phyloP scores from a whole-genome alignment of 2,329 filamentous ascomycete species.

The Penicillium sp. region DNA sequence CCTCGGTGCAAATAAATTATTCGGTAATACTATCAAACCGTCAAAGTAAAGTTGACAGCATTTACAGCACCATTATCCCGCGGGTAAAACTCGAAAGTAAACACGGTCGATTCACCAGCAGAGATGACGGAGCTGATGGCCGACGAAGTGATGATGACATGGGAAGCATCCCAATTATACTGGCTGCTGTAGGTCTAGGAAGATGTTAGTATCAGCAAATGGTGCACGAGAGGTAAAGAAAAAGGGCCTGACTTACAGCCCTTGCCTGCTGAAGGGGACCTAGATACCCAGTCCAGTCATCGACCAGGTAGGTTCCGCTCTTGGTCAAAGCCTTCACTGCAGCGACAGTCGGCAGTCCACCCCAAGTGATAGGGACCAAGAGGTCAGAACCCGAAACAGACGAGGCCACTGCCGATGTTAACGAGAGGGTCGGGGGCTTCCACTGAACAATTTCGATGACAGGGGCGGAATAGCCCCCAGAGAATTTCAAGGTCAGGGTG shows the following conservation, averaged over 20 bases:
- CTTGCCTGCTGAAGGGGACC: constrained; percentile 52
- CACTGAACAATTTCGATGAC: constrained; percentile 55
- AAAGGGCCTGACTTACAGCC: constrained; percentile 27
- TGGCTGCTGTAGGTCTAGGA: constrained; percentile 50
- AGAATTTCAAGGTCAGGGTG: constrained; percentile 56
- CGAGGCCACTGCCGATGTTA: constrained; percentile 31
- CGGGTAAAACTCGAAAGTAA: constrained; percentile 58
- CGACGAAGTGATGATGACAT: constrained; percentile 49
- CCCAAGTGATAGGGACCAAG: constrained; percentile 53
- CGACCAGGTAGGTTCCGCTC: constrained; percentile 53
- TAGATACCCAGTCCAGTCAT: constrained; percentile 58
- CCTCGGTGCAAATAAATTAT: neutral
- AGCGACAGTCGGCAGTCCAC: constrained; percentile 52
- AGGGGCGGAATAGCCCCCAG: constrained; percentile 47
- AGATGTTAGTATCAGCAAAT: neutral
- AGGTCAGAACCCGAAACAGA: constrained; percentile 43
- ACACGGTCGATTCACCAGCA: constrained; percentile 46
- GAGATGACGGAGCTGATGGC: constrained; percentile 50
- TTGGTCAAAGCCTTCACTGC: constrained; percentile 52
- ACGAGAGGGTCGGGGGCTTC: constrained; percentile 43
- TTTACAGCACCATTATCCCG: constrained; percentile 48
- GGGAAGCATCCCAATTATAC: constrained; percentile 52
- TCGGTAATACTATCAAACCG: constrained; percentile 28
- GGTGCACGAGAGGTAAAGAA: neutral
- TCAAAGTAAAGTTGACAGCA: constrained; percentile 50